A percentile compares a stretch with the other conserved stretches of the same genome.
These are phyloP conservation scores for Apodospora peruviana DNA, from an alignment of 495 filamentous ascomycete genomes.

Conservation along the genomic window DNA sequence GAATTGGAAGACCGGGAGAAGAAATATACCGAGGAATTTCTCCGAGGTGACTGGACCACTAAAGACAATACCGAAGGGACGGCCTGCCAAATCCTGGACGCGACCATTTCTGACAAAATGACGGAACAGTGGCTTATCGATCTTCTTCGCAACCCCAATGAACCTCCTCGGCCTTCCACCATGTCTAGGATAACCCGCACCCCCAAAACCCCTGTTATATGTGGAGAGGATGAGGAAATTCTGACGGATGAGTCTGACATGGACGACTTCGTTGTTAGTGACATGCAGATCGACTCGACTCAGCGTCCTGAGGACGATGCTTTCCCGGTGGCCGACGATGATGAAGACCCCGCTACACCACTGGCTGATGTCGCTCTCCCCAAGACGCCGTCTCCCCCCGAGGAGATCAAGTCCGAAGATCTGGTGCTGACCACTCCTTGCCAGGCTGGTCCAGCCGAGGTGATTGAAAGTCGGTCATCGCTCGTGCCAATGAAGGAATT, in stretches of 20 bases:
- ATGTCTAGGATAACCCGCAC: constrained; percentile 21
- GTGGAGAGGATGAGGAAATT: constrained; percentile 36
- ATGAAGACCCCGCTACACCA: not conserved
- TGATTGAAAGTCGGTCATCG: constrained; percentile 13
- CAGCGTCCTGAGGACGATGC: not conserved
- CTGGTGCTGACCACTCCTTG: not conserved
- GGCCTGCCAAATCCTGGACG: constrained; percentile 49
- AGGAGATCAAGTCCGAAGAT: not conserved
- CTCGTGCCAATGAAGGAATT: not conserved
- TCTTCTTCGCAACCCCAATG: constrained; percentile 41
- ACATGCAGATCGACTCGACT: constrained; percentile 17
- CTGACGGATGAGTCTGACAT: constrained; percentile 42
- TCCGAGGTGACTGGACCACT: constrained; percentile 43
- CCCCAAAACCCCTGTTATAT: constrained; percentile 6
- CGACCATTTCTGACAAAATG: constrained; percentile 54
- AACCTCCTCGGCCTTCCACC: constrained; percentile 42
- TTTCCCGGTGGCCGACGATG: not conserved
- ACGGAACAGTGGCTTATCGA: constrained; percentile 48
- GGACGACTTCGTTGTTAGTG: constrained; percentile 35
- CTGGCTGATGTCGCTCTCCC: not conserved
- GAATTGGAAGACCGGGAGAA: constrained; percentile 43
- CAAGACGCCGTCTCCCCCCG: not conserved
- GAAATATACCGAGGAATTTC: constrained; percentile 46
- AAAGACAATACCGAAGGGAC: constrained; percentile 41
- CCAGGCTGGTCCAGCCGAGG: not conserved